Conservation (phyloP, 2,329 filamentous ascomycete genomes). For the Verticillium nonalfalfae region DNA sequence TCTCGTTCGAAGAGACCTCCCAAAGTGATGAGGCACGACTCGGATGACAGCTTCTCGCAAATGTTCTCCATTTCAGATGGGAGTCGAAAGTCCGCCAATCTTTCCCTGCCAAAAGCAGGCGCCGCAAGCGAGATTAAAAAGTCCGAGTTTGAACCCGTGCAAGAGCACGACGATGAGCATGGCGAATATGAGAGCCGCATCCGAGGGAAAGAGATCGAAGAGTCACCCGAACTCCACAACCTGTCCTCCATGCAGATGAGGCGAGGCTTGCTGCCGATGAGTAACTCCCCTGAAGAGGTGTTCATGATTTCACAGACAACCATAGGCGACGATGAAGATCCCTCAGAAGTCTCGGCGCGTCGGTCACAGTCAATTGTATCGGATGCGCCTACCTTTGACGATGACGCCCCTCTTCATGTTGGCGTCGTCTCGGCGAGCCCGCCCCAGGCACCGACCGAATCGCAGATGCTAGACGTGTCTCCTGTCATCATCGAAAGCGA, state of each 20-base stretch:
- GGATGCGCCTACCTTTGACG: constrained; percentile 3
- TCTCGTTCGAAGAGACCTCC: constrained; percentile 21
- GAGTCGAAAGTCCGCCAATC: constrained; percentile 30
- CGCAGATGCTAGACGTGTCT: constrained; percentile 27
- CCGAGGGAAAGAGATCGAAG: constrained; percentile 30
- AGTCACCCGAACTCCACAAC: constrained; percentile 8
- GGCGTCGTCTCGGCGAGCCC: constrained; percentile 15
- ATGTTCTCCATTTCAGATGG: constrained; percentile 53
- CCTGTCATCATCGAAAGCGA: constrained; percentile 47
- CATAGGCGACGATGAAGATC: constrained; percentile 16
- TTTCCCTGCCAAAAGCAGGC: constrained; percentile 26
- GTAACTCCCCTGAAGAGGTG: constrained; percentile 29
- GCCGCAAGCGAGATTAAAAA: constrained; percentile 2
- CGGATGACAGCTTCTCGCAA: constrained; percentile 50
- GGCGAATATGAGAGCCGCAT: constrained; percentile 39
- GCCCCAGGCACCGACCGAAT: constrained; percentile 17
- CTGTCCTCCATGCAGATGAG: not conserved
- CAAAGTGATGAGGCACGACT: constrained; percentile 41
- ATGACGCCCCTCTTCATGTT: constrained; percentile 9
- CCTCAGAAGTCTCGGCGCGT: constrained; percentile 19
- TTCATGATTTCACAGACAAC: constrained; percentile 43
- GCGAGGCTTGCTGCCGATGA: not conserved
- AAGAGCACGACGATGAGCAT: constrained; percentile 17
- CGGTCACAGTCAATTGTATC: not conserved
- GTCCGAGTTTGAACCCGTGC: constrained; percentile 12